Evolutionary conservation across 345 rosid genomes (phyloP).

Genomic region (Dimocarpus longan): DNA sequence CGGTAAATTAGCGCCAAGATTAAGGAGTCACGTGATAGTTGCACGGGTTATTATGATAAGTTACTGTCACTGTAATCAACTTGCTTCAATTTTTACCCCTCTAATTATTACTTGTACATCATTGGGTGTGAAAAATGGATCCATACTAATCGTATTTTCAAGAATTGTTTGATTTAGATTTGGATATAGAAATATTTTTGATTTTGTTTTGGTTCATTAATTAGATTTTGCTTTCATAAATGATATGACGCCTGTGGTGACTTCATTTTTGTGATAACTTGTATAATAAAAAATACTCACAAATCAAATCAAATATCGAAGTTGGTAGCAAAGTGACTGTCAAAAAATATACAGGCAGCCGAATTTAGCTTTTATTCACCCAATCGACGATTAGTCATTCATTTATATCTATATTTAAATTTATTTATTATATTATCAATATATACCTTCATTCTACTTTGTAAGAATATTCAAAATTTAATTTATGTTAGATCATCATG

Average conservation of each 20-base stretch:
- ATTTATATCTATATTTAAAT: no score
- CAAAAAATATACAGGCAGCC: neutral
- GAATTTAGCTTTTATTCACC: neutral
- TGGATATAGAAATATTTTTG: no score
- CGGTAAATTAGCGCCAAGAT: conserved; percentile 32
- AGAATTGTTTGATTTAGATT: no score
- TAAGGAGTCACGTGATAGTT: conserved; percentile 22
- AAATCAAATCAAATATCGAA: neutral
- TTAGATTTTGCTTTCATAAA: neutral
- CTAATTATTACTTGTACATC: conserved; percentile 2
- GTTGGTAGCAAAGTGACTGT: neutral
- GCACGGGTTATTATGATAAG: neutral
- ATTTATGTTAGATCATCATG: no score
- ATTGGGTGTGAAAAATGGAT: neutral
- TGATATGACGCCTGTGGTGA: neutral
- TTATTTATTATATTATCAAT: no score
- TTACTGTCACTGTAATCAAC: conserved; percentile 13
- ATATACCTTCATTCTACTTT: no score
- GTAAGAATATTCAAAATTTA: no score
- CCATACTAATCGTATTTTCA: neutral
- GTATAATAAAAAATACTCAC: neutral
- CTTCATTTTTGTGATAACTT: neutral
- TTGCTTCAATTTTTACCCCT: conserved; percentile 1
- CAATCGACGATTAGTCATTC: neutral
- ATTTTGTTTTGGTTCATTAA: no score